Percentiles rank a stretch among this genome's conserved stretches.
These are phyloP conservation scores for Ilyonectria robusta DNA, from an alignment of 2,329 filamentous ascomycete genomes.

Conservation along the genomic window DNA sequence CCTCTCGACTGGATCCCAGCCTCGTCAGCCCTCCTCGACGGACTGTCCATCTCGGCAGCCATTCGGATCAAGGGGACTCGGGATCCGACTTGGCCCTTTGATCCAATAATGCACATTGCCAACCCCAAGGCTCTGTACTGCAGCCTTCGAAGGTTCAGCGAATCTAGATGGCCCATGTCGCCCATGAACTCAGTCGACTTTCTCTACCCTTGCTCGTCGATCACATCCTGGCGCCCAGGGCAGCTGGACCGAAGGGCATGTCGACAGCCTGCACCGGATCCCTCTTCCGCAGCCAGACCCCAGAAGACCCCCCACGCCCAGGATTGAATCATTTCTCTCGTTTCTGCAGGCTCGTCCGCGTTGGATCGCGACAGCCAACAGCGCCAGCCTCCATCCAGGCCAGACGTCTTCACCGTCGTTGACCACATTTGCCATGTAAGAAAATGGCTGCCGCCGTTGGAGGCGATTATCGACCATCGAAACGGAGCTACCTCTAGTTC, in stretches of 20 bases:
- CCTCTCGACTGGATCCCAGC: background rate
- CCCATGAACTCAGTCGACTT: conserved; percentile 5
- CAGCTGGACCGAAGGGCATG: conserved; percentile 17
- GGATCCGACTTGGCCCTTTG: background rate
- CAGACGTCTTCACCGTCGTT: conserved; percentile 8
- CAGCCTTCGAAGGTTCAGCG: conserved; percentile 4
- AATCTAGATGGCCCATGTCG: conserved; percentile 23
- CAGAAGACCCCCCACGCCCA: conserved; percentile 27
- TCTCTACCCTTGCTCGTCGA: conserved; percentile 21
- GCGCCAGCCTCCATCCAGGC: background rate
- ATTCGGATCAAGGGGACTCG: conserved; percentile 1
- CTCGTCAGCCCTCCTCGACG: conserved; percentile 4
- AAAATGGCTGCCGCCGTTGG: background rate
- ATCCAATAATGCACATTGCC: background rate
- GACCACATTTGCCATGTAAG: conserved; percentile 1
- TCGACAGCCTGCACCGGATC: conserved; percentile 26
- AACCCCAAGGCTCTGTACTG: conserved; percentile 5
- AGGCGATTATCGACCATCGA: conserved; percentile 11
- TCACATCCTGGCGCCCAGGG: conserved; percentile 22
- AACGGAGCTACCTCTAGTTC: conserved; percentile 13
- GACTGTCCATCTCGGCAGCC: conserved; percentile 10
- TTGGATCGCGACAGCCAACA: conserved; percentile 6
- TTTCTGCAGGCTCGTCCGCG: background rate
- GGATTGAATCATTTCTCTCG: conserved; percentile 15
- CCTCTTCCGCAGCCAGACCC: conserved; percentile 28